Evolutionary conservation across 345 rosid genomes (phyloP), one percentile per base, ranked within the genome.

Genomic region (Brassica incana): DNA sequence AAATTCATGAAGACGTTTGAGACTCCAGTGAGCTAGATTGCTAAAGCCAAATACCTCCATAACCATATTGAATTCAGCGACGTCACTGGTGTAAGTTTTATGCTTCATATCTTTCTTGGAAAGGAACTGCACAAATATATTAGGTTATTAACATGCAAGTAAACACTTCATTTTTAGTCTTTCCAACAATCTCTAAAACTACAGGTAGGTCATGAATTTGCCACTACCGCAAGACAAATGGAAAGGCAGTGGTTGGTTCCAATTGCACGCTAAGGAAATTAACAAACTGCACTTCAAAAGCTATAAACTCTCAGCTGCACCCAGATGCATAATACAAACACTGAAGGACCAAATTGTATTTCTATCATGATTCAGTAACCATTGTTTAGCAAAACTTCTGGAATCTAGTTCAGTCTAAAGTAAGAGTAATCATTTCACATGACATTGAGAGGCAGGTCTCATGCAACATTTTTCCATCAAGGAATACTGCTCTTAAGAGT

Each of bases 41-140:
- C 73, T 30, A 73, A 69, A 82, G 75, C 65, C 52, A 70, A 54
- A 68, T 87, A 95, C 99, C 97, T 95, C 98, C 99, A 95, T 95
- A 89, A 90, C 97, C 82, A 85, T 78, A 85, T 90, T 90, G 83
- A 95, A 91, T 82, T 95, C 99, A 58, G 88, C 97, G 61, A 95
- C 93, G 38, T 84, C 77, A 83, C 80, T 76, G 43, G 90, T 88
- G 78, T 87, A 86, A 59, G 84, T 74, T 74, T 86, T 84, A 82
- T 84, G 81, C 69, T 71, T 83, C 83, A 82, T 87, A 76, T 90
- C 90, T 75, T 88, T 93, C 85, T 87, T 88, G 71, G 77, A 18
- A 20, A 90, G 87, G 69, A 82, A 79, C 99, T 95, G 89, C 82
- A 84, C 2, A 50, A 43, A n/a, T 48, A 66, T 40, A 67, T 38